phyloP scores from a whole-genome alignment of 805 yeast species.

The Metschnikowia lochheadii region DNA sequence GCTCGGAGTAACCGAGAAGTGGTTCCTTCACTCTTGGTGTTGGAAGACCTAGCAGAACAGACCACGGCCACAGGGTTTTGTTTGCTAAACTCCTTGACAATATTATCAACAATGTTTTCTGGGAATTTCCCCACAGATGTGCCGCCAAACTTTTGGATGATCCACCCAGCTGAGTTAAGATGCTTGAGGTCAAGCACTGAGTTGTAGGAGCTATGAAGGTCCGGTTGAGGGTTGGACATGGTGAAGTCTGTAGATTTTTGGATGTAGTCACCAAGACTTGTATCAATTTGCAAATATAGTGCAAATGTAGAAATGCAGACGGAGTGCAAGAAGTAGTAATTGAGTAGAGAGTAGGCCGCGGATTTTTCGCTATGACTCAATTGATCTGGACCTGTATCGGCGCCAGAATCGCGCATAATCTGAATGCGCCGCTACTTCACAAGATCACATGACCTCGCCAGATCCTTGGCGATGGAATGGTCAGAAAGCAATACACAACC shows the following conservation, averaged over 20 bases:
- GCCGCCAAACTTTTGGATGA: slow-evolving; percentile 92
- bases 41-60: slow-evolving; percentile 90
- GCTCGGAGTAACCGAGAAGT: slow-evolving; percentile 80
- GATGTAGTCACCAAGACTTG: not conserved
- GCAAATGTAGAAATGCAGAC: no score
- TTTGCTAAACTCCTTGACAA: slow-evolving; percentile 63
- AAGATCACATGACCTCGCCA: not conserved
- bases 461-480: not conserved
- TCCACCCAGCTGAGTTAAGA: slow-evolving; percentile 30
- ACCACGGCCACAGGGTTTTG: slow-evolving; percentile 81
- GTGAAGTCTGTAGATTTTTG: not conserved
- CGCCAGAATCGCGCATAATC: slow-evolving; percentile 2
- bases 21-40: slow-evolving; percentile 92
- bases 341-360: not conserved
- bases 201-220: slow-evolving; percentile 30
- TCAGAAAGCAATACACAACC: no score
- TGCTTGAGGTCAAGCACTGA: slow-evolving; percentile 38
- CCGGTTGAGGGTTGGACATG: slow-evolving; percentile 17
- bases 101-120: slow-evolving; percentile 75
- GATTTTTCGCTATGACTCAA: slow-evolving; percentile 4
- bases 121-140: slow-evolving; percentile 96
- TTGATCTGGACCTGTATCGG: slow-evolving; percentile 4
- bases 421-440: not conserved
- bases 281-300: no score
- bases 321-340: not conserved